Base-by-base conservation (phyloP, 2,329 filamentous ascomycete species). In the Huntiella moniliformis region DNA sequence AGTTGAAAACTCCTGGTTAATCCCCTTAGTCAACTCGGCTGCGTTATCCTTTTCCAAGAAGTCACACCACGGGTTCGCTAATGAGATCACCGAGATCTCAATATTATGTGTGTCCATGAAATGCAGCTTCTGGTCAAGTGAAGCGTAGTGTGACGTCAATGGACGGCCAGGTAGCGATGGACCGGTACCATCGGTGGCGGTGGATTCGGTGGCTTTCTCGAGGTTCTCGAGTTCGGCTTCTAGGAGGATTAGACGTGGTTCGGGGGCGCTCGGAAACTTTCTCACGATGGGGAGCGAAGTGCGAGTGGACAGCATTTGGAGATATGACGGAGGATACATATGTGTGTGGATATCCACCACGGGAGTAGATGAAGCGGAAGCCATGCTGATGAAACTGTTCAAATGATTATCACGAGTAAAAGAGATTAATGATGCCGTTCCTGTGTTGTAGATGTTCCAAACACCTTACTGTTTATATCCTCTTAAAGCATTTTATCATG, bases 1-100 rank as follows among this genome's bases (percentile, higher is more conserved):
- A 38, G 59, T 56, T 42, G 85, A 74, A 44, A 94, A 78, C 52
- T 88, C 83, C 53, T 78, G 66, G 59, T 94, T 95, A 58, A 93
- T 78, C 1, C 66, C 67, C 45, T 63, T 56, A 6, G 49, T 48
- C 13, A 39, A 36, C 44, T 56, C 52, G 1, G 84, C 84, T 42
- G 78, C 75, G 28, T 61, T 58, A 1, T 70, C 72, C 0, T 73
- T 57, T 7, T 66, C 58, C 0, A 94, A 63, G 57, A 93, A 95
- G 61, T 95, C 87, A 2, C 95, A 71, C 87, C 87, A 95, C 0
- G 87, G 87, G 57, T 95, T 95, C 11, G 87, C 87, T 16, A 94
- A 74, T 1, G 83, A 91, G 51, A 95, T 76, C 43, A 94, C 82
- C 1, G 82, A 91, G 52, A 80, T 76, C 60, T 81, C 73, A 58